phyloP scores from a whole-genome alignment of 805 yeast species.

The Kazachstania viticola region DNA sequence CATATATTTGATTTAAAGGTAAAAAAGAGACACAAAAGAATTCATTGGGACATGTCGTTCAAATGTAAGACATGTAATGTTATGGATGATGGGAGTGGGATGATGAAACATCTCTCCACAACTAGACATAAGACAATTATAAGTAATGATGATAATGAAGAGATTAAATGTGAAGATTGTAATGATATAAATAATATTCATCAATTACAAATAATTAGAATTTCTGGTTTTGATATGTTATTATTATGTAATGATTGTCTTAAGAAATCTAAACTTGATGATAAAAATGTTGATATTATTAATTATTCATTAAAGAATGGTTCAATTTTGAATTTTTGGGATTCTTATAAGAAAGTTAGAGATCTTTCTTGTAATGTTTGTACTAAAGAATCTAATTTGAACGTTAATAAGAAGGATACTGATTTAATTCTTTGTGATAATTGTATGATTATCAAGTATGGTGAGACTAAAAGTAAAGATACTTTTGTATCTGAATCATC shows the following conservation, averaged over 20 bases:
- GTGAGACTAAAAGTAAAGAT: constrained; percentile 2
- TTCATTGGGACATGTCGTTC: constrained; percentile 14
- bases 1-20: no score
- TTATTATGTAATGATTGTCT: constrained; percentile 38
- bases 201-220: constrained; percentile 38
- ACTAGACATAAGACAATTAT: constrained; percentile 42
- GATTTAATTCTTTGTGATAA: constrained; percentile 31
- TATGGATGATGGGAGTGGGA: constrained; percentile 27
- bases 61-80: constrained; percentile 38
- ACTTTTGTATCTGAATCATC: constrained; percentile 35
- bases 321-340: constrained; percentile 38
- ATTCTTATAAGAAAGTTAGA: constrained; percentile 37
- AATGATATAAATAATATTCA: constrained; percentile 42
- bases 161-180: constrained; percentile 45
- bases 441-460: constrained; percentile 28
- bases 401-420: constrained; percentile 20
- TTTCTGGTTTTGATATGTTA: constrained; percentile 44
- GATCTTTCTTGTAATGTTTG: constrained; percentile 40
- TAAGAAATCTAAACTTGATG: constrained; percentile 24
- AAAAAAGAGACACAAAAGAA: no score
- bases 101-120: constrained; percentile 40
- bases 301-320: constrained; percentile 45
- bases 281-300: constrained; percentile 33
- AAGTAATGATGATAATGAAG: constrained; percentile 29
- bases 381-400: constrained; percentile 31